These are phyloP conservation scores for Antitrichia curtipendula DNA, from an alignment of 225 moss, liverwort and hornwort genomes.

Conservation along the genomic window DNA sequence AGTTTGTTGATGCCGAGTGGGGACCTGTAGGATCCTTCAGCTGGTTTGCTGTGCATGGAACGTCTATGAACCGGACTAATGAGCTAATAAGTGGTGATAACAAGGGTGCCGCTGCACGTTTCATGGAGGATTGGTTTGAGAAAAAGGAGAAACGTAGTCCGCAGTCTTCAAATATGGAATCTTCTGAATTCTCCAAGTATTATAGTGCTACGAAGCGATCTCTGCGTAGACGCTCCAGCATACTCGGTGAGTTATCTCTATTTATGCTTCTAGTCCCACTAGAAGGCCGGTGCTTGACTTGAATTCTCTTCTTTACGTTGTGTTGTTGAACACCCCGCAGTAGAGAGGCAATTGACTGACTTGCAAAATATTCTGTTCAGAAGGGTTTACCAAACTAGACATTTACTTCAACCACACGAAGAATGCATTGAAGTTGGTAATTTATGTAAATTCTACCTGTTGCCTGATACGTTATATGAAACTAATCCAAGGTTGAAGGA, in stretches of 20 bases:
- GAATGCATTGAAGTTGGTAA: not conserved
- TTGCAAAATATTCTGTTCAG: not conserved
- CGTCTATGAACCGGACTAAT: slow-evolving; percentile 99
- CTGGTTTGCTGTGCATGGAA: slow-evolving; percentile 98
- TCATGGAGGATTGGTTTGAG: slow-evolving; percentile 94
- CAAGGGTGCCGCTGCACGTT: slow-evolving; percentile 91
- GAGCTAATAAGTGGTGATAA: slow-evolving; percentile 89
- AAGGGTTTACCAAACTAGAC: not conserved
- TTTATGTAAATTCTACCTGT: not conserved
- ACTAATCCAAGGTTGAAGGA: not conserved
- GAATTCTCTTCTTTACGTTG: not conserved
- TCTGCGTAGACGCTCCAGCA: slow-evolving; percentile 24
- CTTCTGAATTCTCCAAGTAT: slow-evolving; percentile 13
- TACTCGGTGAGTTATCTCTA: slow-evolving; percentile 12
- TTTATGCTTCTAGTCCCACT: not conserved
- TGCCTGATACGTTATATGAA: not conserved
- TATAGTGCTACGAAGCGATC: slow-evolving; percentile 12
- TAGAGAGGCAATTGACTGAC: not conserved
- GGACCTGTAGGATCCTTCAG: slow-evolving; percentile 83
- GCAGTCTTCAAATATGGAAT: slow-evolving; percentile 13
- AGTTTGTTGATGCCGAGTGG: slow-evolving; percentile 94
- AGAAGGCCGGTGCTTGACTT: not conserved
- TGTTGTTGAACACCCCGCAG: not conserved
- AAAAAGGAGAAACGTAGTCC: not conserved
- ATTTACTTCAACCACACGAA: not conserved